Percentiles rank a stretch among this genome's conserved stretches.
phyloP scores from a whole-genome alignment of 148 eudicot genomes.

The Vaccinium corymbosum region DNA sequence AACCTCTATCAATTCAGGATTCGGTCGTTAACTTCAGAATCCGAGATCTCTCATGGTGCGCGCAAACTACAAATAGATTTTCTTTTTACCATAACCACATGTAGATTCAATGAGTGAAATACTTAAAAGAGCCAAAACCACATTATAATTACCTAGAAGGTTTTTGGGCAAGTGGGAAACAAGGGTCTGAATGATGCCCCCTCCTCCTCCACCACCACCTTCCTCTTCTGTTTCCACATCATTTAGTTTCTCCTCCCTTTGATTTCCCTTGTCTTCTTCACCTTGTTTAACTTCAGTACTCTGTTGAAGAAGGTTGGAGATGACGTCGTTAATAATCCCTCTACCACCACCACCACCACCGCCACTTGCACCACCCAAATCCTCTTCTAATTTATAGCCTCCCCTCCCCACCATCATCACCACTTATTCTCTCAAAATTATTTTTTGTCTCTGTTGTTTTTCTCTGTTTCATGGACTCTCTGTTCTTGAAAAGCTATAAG shows the following conservation, averaged over 20 bases:
- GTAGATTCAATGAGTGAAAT: no score
- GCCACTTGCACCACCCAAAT: slow-evolving; percentile 1
- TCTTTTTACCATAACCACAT: no score
- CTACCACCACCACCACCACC: slow-evolving; percentile 12
- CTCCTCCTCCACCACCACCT: not conserved
- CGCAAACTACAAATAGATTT: no score
- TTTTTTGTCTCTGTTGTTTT: not conserved
- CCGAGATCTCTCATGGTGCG: no score
- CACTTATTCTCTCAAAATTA: not conserved
- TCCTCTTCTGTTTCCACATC: slow-evolving; percentile 2
- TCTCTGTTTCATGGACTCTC: slow-evolving; percentile 1
- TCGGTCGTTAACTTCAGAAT: no score
- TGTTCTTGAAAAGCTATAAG: not conserved
- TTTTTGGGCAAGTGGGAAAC: slow-evolving; percentile 23
- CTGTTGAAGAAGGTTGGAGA: slow-evolving; percentile 22
- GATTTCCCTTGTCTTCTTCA: not conserved
- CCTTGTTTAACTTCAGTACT: not conserved
- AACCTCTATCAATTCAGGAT: no score
- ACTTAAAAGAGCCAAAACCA: no score
- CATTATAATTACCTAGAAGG: slow-evolving; percentile 12
- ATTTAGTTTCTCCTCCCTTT: not conserved
- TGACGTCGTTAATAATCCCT: slow-evolving; percentile 17
- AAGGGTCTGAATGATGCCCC: slow-evolving; percentile 11
- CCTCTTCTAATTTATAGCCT: not conserved
- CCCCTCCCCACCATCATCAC: not conserved